Percentiles rank a stretch among this genome's conserved stretches.
Conservation (phyloP, 225 moss, liverwort and hornwort species). For the Straminergon stramineum region DNA sequence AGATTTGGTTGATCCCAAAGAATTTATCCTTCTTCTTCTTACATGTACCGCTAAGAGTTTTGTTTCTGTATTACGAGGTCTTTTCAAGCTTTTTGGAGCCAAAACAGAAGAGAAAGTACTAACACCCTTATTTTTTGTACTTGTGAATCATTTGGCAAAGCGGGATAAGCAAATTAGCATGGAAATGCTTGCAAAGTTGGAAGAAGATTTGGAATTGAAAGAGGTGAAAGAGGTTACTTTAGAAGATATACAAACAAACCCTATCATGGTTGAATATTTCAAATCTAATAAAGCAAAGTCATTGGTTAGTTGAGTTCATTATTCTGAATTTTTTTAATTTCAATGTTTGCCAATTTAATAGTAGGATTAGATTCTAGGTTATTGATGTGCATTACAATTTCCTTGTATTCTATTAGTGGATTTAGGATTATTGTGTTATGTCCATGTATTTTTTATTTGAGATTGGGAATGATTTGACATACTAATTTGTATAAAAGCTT, state of each 20-base stretch:
- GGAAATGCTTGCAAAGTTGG: constrained; percentile 22
- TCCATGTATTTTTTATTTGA: neutral
- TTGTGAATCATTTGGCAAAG: constrained; percentile 64
- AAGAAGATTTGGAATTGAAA: constrained; percentile 8
- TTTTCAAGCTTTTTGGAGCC: constrained; percentile 85
- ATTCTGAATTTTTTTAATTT: neutral
- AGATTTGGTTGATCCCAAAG: constrained; percentile 87
- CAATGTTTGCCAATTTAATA: neutral
- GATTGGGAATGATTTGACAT: neutral
- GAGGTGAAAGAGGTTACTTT: constrained; percentile 4
- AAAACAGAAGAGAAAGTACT: constrained; percentile 34
- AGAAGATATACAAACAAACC: constrained; percentile 17
- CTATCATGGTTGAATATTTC: constrained; percentile 32
- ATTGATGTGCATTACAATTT: neutral
- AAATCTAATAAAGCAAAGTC: constrained; percentile 3
- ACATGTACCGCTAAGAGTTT: constrained; percentile 63
- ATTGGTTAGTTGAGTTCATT: neutral
- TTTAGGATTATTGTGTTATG: neutral
- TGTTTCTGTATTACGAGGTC: constrained; percentile 53
- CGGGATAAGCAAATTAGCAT: constrained; percentile 57
- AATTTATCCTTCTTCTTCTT: constrained; percentile 69
- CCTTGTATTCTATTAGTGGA: neutral
- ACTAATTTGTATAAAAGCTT: neutral
- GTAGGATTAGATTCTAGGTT: neutral
- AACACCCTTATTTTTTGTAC: constrained; percentile 46